Evolutionary conservation across 495 filamentous ascomycete genomes (phyloP), one percentile per base, ranked within the genome.

Genomic region (Lasiosphaeria miniovina): DNA sequence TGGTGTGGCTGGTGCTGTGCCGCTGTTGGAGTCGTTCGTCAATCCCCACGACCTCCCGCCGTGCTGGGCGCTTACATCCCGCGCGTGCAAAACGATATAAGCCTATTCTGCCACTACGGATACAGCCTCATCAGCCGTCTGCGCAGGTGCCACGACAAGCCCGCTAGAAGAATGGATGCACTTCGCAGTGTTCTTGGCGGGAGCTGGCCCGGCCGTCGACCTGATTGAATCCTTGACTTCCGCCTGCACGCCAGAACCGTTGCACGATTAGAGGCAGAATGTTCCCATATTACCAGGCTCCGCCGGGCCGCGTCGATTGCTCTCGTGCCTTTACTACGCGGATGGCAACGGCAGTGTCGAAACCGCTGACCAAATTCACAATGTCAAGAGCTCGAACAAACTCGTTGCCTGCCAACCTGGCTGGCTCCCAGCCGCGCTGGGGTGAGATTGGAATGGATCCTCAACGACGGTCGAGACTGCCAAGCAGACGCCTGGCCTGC

Each of bases 211-310:
- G 62, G 63, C 64, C 57, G 59, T 54, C 66, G 49, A 60, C 14
- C 35, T 49, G 52, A 55, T 54, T 57, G 49, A 57, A 10, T 17
- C 33, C 36, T 53, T 52, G 36, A 49, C 41, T 58, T 35, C 59
- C 59, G 57, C 53, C 61, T 58, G 57, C 59, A 61, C 46, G 49
- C 38, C 17, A 35, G 24, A 31, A 54, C 43, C 49, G 12, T 52
- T 45, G 41, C 24, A 58, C 40, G 48, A 65, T 57, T 62, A 64
- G 60, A 68, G 62, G 67, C 65, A 65, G 50, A 67, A 65, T 70
- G 59, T 54, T 24, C 24, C 38, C 57, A 67, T 51, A 67, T 67
- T 65, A 58, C 62, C 52, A 64, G 61, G 57, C 60, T 59, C 59
- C 59, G 59, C 61, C 54, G 56, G 57, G 65, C 61, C 65, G 58